Percentiles rank a stretch among this genome's conserved stretches.
Evolutionary conservation across 805 yeast genomes (phyloP).

Genomic region (Wickerhamia fluorescens): DNA sequence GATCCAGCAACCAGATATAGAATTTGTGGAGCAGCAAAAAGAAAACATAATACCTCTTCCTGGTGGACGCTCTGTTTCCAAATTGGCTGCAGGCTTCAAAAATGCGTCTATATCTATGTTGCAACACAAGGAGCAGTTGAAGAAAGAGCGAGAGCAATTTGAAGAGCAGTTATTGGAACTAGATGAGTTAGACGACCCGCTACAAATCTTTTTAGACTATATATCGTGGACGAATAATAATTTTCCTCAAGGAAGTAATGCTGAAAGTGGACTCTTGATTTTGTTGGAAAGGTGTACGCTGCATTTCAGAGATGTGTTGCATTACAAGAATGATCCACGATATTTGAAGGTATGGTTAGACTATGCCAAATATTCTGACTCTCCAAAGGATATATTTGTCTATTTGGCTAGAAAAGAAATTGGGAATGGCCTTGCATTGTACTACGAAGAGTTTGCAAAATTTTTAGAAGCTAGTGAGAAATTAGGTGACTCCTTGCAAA

Average conservation of each 20-base stretch:
- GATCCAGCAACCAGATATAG: slow-evolving; percentile 7
- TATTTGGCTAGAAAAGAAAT: slow-evolving; percentile 67
- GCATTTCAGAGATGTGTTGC: slow-evolving; percentile 53
- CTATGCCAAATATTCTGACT: slow-evolving; percentile 60
- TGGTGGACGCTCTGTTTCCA: slow-evolving; percentile 63
- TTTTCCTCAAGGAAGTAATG: slow-evolving; percentile 54
- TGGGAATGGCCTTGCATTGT: slow-evolving; percentile 59
- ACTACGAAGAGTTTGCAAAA: slow-evolving; percentile 73
- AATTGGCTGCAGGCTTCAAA: slow-evolving; percentile 41
- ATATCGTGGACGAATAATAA: slow-evolving; percentile 62
- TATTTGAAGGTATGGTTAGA: slow-evolving; percentile 77
- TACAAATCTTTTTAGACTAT: slow-evolving; percentile 69
- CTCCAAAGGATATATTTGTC: slow-evolving; percentile 63
- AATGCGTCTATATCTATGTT: slow-evolving; percentile 10
- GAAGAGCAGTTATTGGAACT: slow-evolving; percentile 45
- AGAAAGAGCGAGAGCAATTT: slow-evolving; percentile 34
- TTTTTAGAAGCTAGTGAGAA: slow-evolving; percentile 47
- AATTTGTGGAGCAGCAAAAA: slow-evolving; percentile 43
- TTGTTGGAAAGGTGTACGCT: slow-evolving; percentile 68
- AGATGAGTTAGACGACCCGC: slow-evolving; percentile 75
- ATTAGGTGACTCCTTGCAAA: slow-evolving; percentile 47
- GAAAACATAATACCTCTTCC: slow-evolving; percentile 66
- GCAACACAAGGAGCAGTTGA: slow-evolving; percentile 17
- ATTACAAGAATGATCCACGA: slow-evolving; percentile 77
- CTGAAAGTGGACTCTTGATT: slow-evolving; percentile 58